Base-by-base conservation (phyloP, 202 grass and related monocot species). In the Panicum virgatum region DNA sequence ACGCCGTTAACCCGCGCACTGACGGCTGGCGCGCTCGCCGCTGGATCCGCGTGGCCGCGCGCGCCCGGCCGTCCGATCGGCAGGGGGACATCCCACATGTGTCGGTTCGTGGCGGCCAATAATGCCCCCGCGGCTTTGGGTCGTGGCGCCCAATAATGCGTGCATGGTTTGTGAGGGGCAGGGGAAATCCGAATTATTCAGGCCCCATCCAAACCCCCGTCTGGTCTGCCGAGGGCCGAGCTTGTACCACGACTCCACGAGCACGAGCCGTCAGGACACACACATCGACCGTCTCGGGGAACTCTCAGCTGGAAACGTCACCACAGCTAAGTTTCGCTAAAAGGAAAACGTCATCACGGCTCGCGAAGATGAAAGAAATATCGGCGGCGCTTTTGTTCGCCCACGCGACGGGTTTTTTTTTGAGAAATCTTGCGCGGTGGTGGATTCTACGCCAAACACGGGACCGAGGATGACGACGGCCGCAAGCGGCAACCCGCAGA, bases 21-120 rank as follows among this genome's bases (percentile, higher is more conserved):
- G 71, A 53, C 27, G 45, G 45, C 45, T 48, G 45, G 3, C 1
- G 2, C 46, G 29, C 0, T 0, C 30, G 27, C 87, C 82, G 82
- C 85, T 0, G 27, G 85, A 78, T 87, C 36, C 13, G 23, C 34
- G 0, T 4, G 10, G 2, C 11, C 14, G 30, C 0, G 11, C 3
- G 15, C 53, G 0, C 3, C 18, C 14, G 4, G 64, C 25, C 79
- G 85, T 54, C 64, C 23, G 64, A 82, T 86, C 34, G 7, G 19
- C 25, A 0, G 71, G 20, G 77, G 20, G 56, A 72, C 87, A 89
- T 54, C 64, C 71, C 87, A 81, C 77, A 75, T 80, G 87, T 23
- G 25, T 54, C 0, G 71, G 82, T 69, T 81, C 82, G 70, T 71
- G 77, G 56, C 7, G 63, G 29, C 77, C 82, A 89, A 85, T 89